Percentiles rank a stretch among this genome's conserved stretches.
Conservation (phyloP, 495 filamentous ascomycete genomes). For the Viridothelium virens region DNA sequence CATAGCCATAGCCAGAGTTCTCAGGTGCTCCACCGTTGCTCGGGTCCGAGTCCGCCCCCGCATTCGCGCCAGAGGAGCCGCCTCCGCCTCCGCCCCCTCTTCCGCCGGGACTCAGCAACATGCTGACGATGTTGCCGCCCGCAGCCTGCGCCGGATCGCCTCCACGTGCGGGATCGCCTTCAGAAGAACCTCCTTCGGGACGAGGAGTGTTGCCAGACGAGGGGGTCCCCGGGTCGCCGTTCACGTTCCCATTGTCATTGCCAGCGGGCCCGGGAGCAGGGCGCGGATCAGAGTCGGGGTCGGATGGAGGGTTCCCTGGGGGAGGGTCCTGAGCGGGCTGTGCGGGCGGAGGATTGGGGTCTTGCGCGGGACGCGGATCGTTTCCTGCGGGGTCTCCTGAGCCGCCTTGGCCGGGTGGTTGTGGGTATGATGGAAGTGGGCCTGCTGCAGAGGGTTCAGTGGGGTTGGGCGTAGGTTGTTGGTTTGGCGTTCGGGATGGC, state of each 20-base stretch:
- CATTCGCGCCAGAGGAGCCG: too few relatives aligned
- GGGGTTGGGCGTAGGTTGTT: neutral
- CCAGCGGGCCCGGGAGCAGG: too few relatives aligned
- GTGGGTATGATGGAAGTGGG: neutral
- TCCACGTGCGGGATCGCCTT: neutral
- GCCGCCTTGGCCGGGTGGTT: neutral
- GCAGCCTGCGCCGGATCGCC: neutral
- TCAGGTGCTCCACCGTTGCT: too few relatives aligned
- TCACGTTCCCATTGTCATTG: too few relatives aligned
- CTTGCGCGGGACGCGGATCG: neutral
- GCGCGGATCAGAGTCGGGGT: too few relatives aligned
- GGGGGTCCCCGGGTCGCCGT: too few relatives aligned
- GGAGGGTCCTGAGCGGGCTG: neutral
- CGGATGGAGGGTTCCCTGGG: neutral
- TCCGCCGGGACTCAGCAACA: neutral
- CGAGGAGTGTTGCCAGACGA: too few relatives aligned
- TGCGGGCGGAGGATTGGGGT: neutral
- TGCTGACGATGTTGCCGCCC: neutral
- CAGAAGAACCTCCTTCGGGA: neutral
- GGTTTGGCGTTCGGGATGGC: neutral
- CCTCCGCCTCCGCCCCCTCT: too few relatives aligned
- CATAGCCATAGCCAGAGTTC: too few relatives aligned
- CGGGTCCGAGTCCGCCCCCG: too few relatives aligned
- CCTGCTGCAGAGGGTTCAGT: neutral
- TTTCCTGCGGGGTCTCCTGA: neutral